phyloP scores from a whole-genome alignment of 1,284 basidiomycete species.

The Ustilago loliicola region DNA sequence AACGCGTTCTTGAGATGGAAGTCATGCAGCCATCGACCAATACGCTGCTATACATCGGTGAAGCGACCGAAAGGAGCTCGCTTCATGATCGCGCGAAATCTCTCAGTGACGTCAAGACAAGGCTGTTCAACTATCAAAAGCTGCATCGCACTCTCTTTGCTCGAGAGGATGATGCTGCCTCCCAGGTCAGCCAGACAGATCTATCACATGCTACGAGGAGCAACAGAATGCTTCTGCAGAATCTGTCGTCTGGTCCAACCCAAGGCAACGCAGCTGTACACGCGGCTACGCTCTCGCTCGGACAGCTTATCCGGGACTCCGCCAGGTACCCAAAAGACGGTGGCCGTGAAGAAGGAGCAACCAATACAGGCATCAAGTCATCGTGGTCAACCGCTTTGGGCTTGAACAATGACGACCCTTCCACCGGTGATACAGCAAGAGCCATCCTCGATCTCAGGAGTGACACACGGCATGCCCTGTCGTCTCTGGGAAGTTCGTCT shows the following conservation, averaged over 20 bases:
- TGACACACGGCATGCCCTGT: conserved; percentile 20
- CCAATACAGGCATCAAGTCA: no score
- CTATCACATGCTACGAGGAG: background rate
- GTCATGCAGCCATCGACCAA: conserved; percentile 10
- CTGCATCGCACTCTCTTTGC: conserved; percentile 20
- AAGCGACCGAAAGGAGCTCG: background rate
- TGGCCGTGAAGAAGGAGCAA: background rate
- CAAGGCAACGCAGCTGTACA: conserved; percentile 9
- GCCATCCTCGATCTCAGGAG: conserved; percentile 20
- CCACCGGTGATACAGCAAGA: background rate
- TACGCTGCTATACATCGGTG: conserved; percentile 14
- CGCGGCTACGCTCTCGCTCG: conserved; percentile 20
- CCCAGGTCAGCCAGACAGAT: background rate
- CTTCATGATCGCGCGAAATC: background rate
- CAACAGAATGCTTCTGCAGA: background rate
- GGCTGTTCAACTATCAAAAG: conserved; percentile 8
- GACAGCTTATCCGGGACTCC: conserved; percentile 11
- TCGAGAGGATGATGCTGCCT: background rate
- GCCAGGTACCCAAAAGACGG: background rate
- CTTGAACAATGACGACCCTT: background rate
- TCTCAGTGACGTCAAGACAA: conserved; percentile 23
- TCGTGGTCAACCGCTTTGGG: conserved; percentile 14
- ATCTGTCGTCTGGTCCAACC: background rate
- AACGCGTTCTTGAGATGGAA: background rate
- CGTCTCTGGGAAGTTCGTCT: conserved; percentile 17